Evolutionary conservation across 352 stramenopile species (phyloP).

Genomic region (Globisporangium camurandrum): DNA sequence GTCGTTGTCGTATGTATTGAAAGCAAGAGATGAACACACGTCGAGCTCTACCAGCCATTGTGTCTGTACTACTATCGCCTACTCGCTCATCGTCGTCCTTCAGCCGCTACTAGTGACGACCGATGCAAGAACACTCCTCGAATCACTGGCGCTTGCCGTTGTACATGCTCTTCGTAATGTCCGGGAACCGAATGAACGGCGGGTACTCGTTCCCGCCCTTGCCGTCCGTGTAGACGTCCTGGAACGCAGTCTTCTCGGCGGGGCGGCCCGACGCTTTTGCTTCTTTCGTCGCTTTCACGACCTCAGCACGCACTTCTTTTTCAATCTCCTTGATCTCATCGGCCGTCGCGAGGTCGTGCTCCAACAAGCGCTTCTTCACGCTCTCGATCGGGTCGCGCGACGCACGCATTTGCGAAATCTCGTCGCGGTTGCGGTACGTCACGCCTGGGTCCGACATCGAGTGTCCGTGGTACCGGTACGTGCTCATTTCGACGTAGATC

Average conservation of each 20-base stretch:
- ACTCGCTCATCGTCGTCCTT: too few species aligned
- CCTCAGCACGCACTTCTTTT: slow-evolving; percentile 97
- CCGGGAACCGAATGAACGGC: slow-evolving; percentile 96
- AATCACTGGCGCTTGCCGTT: slow-evolving; percentile 65
- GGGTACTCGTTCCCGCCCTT: slow-evolving; percentile 90
- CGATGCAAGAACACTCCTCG: too few species aligned
- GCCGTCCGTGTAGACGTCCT: slow-evolving; percentile 88
- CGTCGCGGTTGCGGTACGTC: slow-evolving; percentile 99
- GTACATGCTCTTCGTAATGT: slow-evolving; percentile 92
- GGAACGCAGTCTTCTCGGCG: slow-evolving; percentile 43
- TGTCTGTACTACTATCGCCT: too few species aligned
- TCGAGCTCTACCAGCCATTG: too few species aligned
- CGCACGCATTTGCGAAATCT: slow-evolving; percentile 98
- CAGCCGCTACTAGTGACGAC: too few species aligned
- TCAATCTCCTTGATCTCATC: slow-evolving; percentile 99
- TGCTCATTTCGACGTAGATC: slow-evolving; percentile 99
- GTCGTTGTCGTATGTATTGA: too few species aligned
- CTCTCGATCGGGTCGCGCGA: slow-evolving; percentile 98
- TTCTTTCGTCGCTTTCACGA: slow-evolving; percentile 93
- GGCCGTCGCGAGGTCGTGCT: slow-evolving; percentile 90
- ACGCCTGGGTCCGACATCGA: slow-evolving; percentile 99
- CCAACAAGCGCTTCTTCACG: slow-evolving; percentile 96
- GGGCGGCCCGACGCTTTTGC: slow-evolving; percentile 77
- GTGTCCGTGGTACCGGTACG: slow-evolving; percentile 99
- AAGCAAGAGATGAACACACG: too few species aligned